These are phyloP conservation scores for Acanthochlamys bracteata DNA, from an alignment of 106 monocot species.

Conservation along the genomic window DNA sequence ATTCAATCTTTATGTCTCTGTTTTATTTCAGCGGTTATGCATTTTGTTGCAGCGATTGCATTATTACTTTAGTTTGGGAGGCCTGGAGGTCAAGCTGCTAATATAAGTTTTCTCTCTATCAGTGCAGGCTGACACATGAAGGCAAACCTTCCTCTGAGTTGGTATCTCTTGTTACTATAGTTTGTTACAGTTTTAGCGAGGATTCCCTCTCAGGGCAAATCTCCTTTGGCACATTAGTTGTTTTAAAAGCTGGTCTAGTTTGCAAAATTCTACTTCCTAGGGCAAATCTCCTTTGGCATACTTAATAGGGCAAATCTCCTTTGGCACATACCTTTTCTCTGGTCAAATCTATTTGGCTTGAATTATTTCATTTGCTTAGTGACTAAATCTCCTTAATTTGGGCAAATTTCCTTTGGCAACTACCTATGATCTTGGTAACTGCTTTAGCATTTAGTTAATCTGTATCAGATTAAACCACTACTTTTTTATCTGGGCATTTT, in stretches of 20 bases:
- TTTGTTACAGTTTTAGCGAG: background rate
- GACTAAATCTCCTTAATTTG: background rate
- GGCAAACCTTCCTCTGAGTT: background rate
- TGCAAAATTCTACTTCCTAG: conserved; percentile 2
- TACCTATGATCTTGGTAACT: conserved; percentile 21
- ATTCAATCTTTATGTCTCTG: too few relatives aligned
- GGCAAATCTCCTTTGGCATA: conserved; percentile 47
- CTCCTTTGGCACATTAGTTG: conserved; percentile 17
- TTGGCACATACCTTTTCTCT: conserved; percentile 27
- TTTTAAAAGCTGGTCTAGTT: background rate
- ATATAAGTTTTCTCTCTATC: too few relatives aligned
- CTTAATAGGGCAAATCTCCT: conserved; percentile 64
- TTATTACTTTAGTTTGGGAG: too few relatives aligned
- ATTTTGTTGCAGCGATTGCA: too few relatives aligned
- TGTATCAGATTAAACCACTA: conserved; percentile 11
- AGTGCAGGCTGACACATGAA: too few relatives aligned
- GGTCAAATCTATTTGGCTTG: conserved; percentile 21
- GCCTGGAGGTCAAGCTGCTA: too few relatives aligned
- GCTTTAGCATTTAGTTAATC: conserved; percentile 36
- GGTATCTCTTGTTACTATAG: background rate
- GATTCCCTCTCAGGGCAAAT: conserved; percentile 8
- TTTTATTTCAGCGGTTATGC: too few relatives aligned
- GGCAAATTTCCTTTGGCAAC: conserved; percentile 39
- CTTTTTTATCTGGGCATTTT: conserved; percentile 29
- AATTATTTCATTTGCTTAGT: conserved; percentile 4